Percentiles rank a stretch among this genome's conserved stretches.
Conservation (phyloP, 2,329 filamentous ascomycete species). For the Scopulariopsis brevicaulis region DNA sequence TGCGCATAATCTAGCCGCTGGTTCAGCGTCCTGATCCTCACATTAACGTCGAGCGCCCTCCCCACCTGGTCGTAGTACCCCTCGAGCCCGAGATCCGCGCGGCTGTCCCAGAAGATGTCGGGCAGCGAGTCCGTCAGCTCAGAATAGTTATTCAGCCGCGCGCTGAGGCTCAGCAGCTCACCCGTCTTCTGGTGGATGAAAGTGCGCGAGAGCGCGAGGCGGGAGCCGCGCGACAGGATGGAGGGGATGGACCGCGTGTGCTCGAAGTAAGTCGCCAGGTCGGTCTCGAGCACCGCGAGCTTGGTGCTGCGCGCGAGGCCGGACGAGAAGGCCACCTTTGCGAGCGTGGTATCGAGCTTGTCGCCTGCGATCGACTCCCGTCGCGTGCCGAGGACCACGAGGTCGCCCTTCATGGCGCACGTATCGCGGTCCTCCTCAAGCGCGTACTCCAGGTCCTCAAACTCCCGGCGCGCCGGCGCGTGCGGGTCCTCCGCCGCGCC, state of each 20-base stretch:
- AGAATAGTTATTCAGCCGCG: constrained; percentile 91
- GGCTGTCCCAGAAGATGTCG: constrained; percentile 93
- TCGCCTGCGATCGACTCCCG: constrained; percentile 13
- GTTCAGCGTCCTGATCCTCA: constrained; percentile 83
- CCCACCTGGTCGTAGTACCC: constrained; percentile 94
- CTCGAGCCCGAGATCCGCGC: constrained; percentile 80
- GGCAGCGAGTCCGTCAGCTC: constrained; percentile 92
- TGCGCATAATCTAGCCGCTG: constrained; percentile 97
- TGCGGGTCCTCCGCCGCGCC: constrained; percentile 69
- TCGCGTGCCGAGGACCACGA: constrained; percentile 79
- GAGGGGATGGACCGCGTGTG: constrained; percentile 74
- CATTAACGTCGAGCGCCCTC: constrained; percentile 78
- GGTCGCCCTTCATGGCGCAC: constrained; percentile 73
- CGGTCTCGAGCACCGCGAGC: constrained; percentile 78
- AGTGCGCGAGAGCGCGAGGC: constrained; percentile 37
- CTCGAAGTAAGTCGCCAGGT: constrained; percentile 74
- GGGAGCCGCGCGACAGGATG: constrained; percentile 55
- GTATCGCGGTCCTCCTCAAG: constrained; percentile 62
- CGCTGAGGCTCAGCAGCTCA: constrained; percentile 77
- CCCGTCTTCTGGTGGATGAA: constrained; percentile 92
- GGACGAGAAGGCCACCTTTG: constrained; percentile 94
- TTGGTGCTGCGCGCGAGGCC: constrained; percentile 89
- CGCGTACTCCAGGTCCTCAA: constrained; percentile 81
- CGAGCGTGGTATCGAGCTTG: constrained; percentile 52
- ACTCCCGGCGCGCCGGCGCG: constrained; percentile 57